These are phyloP conservation scores for Cystobasidiaceae sp. DNA, from an alignment of 1,284 basidiomycete genomes.

Conservation along the genomic window DNA sequence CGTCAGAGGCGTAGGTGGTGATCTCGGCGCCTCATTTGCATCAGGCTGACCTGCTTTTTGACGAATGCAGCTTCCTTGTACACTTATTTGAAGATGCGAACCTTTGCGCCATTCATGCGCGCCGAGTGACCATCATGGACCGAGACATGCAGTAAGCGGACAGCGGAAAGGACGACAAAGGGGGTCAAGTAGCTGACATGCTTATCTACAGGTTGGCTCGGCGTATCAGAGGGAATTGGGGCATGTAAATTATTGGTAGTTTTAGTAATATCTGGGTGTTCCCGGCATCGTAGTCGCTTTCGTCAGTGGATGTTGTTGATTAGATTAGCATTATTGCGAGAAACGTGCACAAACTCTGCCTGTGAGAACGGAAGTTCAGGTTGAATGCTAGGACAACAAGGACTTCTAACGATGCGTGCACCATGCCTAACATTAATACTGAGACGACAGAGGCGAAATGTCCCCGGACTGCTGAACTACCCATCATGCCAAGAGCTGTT, in stretches of 20 bases:
- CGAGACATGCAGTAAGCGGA: slow-evolving; percentile 70
- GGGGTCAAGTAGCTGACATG: background rate
- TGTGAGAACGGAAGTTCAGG: no score
- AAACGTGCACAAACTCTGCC: no score
- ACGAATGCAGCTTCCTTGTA: slow-evolving; percentile 55
- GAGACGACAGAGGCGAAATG: no score
- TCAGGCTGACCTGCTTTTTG: background rate
- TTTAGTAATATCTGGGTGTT: no score
- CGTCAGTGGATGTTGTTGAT: no score
- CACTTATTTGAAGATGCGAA: slow-evolving; percentile 91
- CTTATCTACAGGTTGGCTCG: slow-evolving; percentile 3
- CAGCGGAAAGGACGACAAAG: background rate
- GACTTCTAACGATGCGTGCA: no score
- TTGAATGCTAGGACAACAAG: no score
- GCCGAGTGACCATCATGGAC: slow-evolving; percentile 97
- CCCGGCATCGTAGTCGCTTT: no score
- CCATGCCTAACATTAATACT: no score
- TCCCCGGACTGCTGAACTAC: slow-evolving; percentile 41
- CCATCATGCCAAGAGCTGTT: slow-evolving; percentile 53
- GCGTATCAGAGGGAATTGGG: slow-evolving; percentile 19
- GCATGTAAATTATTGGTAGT: background rate
- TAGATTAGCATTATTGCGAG: no score
- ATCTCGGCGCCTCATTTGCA: background rate
- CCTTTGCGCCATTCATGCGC: slow-evolving; percentile 89
- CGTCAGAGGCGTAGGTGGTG: slow-evolving; percentile 71